Percentiles rank a stretch among this genome's conserved stretches.
phyloP scores from a whole-genome alignment of 2,329 filamentous ascomycete genomes.

The Cercospora citrullina region DNA sequence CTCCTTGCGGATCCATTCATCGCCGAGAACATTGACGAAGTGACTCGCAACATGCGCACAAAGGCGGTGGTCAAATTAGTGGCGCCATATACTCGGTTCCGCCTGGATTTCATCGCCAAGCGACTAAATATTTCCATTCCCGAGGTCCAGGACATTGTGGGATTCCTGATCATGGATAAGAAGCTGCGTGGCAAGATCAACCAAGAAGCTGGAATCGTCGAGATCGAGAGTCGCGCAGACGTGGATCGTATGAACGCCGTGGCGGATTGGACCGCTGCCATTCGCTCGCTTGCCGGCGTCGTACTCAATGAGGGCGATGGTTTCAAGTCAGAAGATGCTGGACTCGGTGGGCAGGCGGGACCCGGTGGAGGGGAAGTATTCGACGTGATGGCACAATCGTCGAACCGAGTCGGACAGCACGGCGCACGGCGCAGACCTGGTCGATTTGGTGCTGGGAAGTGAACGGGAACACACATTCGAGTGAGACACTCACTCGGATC shows the following conservation, averaged over 20 bases:
- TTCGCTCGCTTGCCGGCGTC: slow-evolving; percentile 67
- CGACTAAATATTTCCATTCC: slow-evolving; percentile 80
- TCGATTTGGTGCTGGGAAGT: slow-evolving; percentile 5
- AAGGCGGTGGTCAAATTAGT: slow-evolving; percentile 93
- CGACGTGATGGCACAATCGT: slow-evolving; percentile 6
- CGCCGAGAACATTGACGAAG: slow-evolving; percentile 97
- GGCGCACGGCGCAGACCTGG: slow-evolving; percentile 5
- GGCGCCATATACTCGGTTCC: slow-evolving; percentile 91
- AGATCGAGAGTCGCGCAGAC: slow-evolving; percentile 74
- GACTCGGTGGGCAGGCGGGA: slow-evolving; percentile 6
- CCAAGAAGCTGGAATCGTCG: slow-evolving; percentile 79
- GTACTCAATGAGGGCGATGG: slow-evolving; percentile 79
- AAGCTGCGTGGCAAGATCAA: slow-evolving; percentile 87
- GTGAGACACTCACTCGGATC: slow-evolving; percentile 2
- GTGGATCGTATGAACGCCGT: slow-evolving; percentile 72
- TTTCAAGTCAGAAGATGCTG: slow-evolving; percentile 54
- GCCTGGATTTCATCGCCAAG: slow-evolving; percentile 80
- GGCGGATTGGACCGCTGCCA: slow-evolving; percentile 68
- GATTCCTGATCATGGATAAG: slow-evolving; percentile 87
- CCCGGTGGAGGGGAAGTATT: slow-evolving; percentile 8
- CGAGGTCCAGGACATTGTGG: slow-evolving; percentile 94
- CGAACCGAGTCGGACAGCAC: neutral
- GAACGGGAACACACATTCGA: slow-evolving; percentile 3
- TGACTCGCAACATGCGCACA: slow-evolving; percentile 96
- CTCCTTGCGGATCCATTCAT: slow-evolving; percentile 92